phyloP scores from a whole-genome alignment of 441 rosid genomes.

The Euphorbia corollata region DNA sequence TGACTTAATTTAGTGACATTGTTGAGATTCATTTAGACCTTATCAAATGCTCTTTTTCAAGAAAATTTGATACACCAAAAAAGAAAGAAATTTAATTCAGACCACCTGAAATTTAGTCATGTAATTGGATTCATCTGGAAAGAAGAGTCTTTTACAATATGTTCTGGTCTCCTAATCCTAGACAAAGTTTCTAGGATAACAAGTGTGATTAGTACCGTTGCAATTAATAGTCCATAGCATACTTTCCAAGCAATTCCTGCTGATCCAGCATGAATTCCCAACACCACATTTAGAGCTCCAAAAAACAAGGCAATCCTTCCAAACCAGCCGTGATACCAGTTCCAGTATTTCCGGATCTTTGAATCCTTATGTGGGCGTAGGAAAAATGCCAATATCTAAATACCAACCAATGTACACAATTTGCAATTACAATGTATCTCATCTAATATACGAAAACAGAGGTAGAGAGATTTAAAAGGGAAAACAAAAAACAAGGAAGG shows the following conservation, averaged over 20 bases:
- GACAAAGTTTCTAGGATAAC: constrained; percentile 47
- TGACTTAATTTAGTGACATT: no score
- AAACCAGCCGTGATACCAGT: constrained; percentile 80
- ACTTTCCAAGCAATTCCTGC: constrained; percentile 61
- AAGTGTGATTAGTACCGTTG: constrained; percentile 40
- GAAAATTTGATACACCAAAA: no score
- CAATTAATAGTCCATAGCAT: constrained; percentile 61
- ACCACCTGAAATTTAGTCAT: constrained; percentile 17
- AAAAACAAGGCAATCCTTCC: constrained; percentile 78
- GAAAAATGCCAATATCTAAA: constrained; percentile 73
- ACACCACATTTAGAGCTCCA: constrained; percentile 56
- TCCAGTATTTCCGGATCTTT: constrained; percentile 69
- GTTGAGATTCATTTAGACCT: no score
- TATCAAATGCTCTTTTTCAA: no score
- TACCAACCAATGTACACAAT: background rate
- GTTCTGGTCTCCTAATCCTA: constrained; percentile 38
- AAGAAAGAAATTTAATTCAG: no score
- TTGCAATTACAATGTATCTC: no score
- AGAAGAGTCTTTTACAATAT: constrained; percentile 27
- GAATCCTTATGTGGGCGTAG: constrained; percentile 65
- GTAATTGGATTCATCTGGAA: constrained; percentile 65
- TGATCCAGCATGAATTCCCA: constrained; percentile 55
- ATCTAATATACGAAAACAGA: no score
- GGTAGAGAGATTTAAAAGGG: no score
- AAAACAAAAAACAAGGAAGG: no score